A percentile compares a stretch with the other conserved stretches of the same genome.
Evolutionary conservation across 2,329 filamentous ascomycete genomes (phyloP).

Genomic region (Escovopsis weberi): DNA sequence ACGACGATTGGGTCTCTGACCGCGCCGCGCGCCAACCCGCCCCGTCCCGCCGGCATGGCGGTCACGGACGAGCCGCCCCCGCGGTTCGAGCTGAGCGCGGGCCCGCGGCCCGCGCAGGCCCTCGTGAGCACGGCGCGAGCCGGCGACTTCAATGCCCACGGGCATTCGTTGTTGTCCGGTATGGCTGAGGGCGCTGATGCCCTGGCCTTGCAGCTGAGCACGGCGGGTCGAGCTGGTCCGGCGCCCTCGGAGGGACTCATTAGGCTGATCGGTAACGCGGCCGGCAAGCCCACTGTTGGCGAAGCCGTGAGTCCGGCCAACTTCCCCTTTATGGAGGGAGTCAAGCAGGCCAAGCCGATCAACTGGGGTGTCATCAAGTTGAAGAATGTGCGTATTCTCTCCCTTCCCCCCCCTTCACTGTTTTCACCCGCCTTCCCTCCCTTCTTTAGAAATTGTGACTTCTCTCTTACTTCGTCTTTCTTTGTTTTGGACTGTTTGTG

Average conservation of each 20-base stretch:
- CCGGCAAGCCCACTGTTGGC: conserved; percentile 19
- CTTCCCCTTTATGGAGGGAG: conserved; percentile 33
- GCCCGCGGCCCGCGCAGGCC: not conserved
- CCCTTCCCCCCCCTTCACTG: too few species aligned
- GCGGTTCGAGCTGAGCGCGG: conserved; percentile 18
- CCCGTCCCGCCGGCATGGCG: conserved; percentile 16
- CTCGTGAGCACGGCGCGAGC: too few species aligned
- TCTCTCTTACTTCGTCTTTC: too few species aligned
- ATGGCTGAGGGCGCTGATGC: too few species aligned
- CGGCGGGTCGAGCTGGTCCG: too few species aligned
- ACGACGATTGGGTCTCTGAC: conserved; percentile 13
- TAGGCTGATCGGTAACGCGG: conserved; percentile 18
- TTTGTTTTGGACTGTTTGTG: not conserved
- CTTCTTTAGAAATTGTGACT: not conserved
- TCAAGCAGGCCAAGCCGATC: conserved; percentile 14
- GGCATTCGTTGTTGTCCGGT: too few species aligned
- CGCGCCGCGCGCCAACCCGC: conserved; percentile 29
- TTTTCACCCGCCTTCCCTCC: too few species aligned
- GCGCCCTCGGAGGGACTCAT: conserved; percentile 24
- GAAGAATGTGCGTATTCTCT: conserved; percentile 29
- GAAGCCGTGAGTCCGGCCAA: conserved; percentile 22
- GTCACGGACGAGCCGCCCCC: conserved; percentile 20
- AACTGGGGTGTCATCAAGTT: conserved; percentile 33
- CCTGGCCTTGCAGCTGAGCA: too few species aligned
- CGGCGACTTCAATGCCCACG: too few species aligned